Evolutionary conservation across 805 yeast species (phyloP).

Genomic region (Saccharomycopsis javanensis): DNA sequence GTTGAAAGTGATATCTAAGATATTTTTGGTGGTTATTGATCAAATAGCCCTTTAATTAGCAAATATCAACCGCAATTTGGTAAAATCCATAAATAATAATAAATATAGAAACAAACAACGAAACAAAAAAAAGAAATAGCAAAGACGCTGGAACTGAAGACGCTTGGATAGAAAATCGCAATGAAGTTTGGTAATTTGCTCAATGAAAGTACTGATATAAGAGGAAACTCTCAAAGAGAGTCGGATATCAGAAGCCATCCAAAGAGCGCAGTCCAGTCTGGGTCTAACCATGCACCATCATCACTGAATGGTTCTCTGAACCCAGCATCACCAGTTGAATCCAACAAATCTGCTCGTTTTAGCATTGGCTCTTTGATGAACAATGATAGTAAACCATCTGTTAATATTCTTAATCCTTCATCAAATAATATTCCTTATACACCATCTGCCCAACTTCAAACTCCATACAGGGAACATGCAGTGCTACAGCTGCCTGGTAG

Average conservation of each 20-base stretch:
- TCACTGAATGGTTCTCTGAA: background rate
- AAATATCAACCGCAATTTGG: too few relatives aligned
- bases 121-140: too few relatives aligned
- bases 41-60: too few relatives aligned
- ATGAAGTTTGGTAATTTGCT: constrained; percentile 1
- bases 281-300: background rate
- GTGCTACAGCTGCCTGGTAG: background rate
- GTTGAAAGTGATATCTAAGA: too few relatives aligned
- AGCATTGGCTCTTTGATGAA: constrained; percentile 8
- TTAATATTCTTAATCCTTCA: background rate
- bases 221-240: background rate
- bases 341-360: constrained; percentile 3
- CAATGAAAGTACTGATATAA: background rate
- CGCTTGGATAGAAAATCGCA: background rate
- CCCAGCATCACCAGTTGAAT: background rate
- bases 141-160: too few relatives aligned
- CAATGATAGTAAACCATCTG: background rate
- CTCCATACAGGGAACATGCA: background rate
- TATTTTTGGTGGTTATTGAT: too few relatives aligned
- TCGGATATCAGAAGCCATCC: background rate
- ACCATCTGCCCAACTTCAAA: background rate
- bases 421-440: background rate
- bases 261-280: background rate
- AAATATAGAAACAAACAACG: too few relatives aligned
- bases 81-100: too few relatives aligned